Conservation (phyloP, 2,329 filamentous ascomycete species). For the Xylariales sp. region DNA sequence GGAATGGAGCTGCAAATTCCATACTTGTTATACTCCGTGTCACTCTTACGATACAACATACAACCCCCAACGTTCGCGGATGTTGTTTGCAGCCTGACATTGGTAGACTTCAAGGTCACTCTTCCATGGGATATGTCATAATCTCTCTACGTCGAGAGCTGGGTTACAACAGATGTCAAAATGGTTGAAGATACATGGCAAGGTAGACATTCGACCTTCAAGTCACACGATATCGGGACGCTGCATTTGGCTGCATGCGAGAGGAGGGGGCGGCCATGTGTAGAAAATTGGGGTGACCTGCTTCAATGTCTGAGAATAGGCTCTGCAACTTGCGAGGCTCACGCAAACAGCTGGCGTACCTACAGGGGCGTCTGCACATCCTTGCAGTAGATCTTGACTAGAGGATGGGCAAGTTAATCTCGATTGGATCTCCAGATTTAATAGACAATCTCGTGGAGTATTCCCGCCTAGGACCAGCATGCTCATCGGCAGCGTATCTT, state of each 20-base stretch:
- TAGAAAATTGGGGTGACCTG: background rate
- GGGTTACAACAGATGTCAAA: conserved; percentile 6
- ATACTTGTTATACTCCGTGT: conserved; percentile 30
- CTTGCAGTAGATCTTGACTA: background rate
- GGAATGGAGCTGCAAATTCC: conserved; percentile 24
- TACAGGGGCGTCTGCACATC: background rate
- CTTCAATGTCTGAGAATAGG: background rate
- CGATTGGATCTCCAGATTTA: conserved; percentile 6
- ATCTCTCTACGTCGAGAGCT: background rate
- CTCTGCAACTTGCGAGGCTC: background rate
- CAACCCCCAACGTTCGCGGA: background rate
- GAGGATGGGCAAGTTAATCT: background rate
- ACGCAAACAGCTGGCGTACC: conserved; percentile 1
- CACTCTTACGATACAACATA: conserved; percentile 10
- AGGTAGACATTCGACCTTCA: background rate
- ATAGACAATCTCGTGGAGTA: background rate
- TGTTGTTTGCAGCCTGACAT: conserved; percentile 4
- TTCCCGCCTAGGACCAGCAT: background rate
- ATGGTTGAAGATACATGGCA: background rate
- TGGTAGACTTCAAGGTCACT: background rate
- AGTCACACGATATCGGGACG: background rate
- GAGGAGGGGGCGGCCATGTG: conserved; percentile 7
- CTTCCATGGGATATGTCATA: background rate
- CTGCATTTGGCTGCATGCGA: background rate
- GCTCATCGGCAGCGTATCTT: background rate